Evolutionary conservation across 768 basidiomycete species (phyloP), one percentile per base, ranked within the genome.

Genomic region (Termitomyces sp.): DNA sequence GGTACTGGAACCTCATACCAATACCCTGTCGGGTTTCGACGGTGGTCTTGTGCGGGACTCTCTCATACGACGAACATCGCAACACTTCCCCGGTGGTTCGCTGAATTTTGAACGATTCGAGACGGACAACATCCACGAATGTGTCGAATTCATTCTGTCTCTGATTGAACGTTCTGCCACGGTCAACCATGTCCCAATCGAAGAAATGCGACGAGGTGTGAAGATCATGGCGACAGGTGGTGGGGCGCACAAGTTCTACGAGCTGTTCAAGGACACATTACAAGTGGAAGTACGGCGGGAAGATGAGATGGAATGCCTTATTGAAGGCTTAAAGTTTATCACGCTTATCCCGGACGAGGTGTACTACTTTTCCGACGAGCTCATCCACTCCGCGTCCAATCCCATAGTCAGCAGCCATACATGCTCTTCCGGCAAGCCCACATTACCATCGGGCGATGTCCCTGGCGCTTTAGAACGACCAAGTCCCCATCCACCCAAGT

Each of bases 251-350:
- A 87, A 84, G 67, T 98, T 95, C 75, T 87, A 95, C 71, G 88
- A 91, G 65, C 75, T 90, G 52, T 88, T 99, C 70, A 78, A 78
- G 52, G 76, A 76, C 22, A 83, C 83, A 61, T 76, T 98, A 14
- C 84, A 79, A 28, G 92, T 98, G 52, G 93, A 95, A 67, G 93
- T 98, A 44, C 76, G 78, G 60, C 74, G 88, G 56, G 96, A 98
- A 72, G 97, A 98, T 70, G 97, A 99, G 80, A 98, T 99, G 97
- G 96, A 93, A 74, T 98, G 97, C 66, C 74, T 98, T 68, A 98
- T 98, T 63, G 88, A 93, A 65, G 97, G 97, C 30, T 79, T 99
- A 68, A 90, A 92, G 72, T 99, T 99, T 74, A 89, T 98, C 71
- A 89, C 90, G 36, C 86, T 90, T 70, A 95, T 99, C 59, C 96